phyloP scores from a whole-genome alignment of 148 eudicot genomes.

The Polygonum maritimum region DNA sequence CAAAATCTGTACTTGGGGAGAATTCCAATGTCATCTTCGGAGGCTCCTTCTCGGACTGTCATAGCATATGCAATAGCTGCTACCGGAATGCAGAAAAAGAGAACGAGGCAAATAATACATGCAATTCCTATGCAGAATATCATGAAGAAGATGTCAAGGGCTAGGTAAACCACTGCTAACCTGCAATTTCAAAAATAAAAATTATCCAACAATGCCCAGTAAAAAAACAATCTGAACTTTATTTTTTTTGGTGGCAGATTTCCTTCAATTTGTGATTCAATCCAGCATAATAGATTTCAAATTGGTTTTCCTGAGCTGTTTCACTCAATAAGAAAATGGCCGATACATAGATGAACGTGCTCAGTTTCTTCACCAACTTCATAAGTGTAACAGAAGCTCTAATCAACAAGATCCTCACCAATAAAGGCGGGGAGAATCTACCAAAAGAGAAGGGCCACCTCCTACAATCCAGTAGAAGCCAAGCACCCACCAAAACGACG shows the following conservation, averaged over 20 bases:
- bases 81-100: slow-evolving; percentile 59
- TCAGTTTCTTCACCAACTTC: slow-evolving; percentile 41
- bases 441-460: slow-evolving; percentile 67
- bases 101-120: slow-evolving; percentile 37
- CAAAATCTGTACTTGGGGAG: slow-evolving; percentile 52
- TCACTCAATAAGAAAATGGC: slow-evolving; percentile 48
- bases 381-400: not conserved
- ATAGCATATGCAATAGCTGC: slow-evolving; percentile 56
- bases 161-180: slow-evolving; percentile 86
- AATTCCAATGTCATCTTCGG: slow-evolving; percentile 55
- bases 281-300: slow-evolving; percentile 34
- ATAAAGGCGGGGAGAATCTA: slow-evolving; percentile 66
- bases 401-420: slow-evolving; percentile 32
- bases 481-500: slow-evolving; percentile 94
- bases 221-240: slow-evolving; percentile 14
- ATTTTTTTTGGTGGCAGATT: not conserved
- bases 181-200: slow-evolving; percentile 74
- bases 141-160: slow-evolving; percentile 94
- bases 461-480: slow-evolving; percentile 94
- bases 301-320: slow-evolving; percentile 56
- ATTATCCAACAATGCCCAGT: slow-evolving; percentile 37
- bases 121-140: slow-evolving; percentile 90
- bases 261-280: not conserved
- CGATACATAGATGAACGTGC: slow-evolving; percentile 41
- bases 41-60: slow-evolving; percentile 60